Conservation (phyloP, 495 filamentous ascomycete genomes). For the Hyaloscypha finlandica region DNA sequence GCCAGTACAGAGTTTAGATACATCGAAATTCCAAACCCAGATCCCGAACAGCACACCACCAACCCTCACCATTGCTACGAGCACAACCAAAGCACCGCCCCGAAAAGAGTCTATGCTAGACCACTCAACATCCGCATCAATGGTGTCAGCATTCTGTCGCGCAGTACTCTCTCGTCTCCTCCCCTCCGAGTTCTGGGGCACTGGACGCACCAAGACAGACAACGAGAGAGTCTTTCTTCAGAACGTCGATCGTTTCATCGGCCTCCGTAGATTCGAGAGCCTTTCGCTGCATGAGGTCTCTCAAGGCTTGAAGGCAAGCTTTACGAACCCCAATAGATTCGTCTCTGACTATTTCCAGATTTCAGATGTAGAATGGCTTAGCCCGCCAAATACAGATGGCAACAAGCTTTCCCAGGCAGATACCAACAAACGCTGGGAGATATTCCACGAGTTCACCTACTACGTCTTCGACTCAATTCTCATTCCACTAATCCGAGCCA, state of each 20-base stretch:
- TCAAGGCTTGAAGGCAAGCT: conserved; percentile 70
- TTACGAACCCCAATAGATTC: not conserved
- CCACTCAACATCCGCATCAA: conserved; percentile 66
- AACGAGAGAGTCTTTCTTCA: conserved; percentile 64
- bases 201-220: conserved; percentile 45
- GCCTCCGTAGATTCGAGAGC: conserved; percentile 76
- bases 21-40: conserved; percentile 21
- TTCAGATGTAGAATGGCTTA: conserved; percentile 70
- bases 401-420: conserved; percentile 69
- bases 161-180: conserved; percentile 74
- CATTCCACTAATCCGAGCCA: conserved; percentile 80
- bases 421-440: conserved; percentile 70
- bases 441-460: conserved; percentile 85
- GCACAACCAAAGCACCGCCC: conserved; percentile 4
- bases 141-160: conserved; percentile 87
- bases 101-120: conserved; percentile 55
- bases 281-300: conserved; percentile 76
- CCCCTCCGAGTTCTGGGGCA: conserved; percentile 75
- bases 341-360: conserved; percentile 48
- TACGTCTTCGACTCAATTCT: conserved; percentile 90
- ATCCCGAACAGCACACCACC: conserved; percentile 8
- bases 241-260: conserved; percentile 75
- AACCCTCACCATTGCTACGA: conserved; percentile 17
- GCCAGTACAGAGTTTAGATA: not conserved
- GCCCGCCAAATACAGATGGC: conserved; percentile 44